phyloP scores from a whole-genome alignment of 1,139 yeast genomes.

The Kodamaea alishanica region DNA sequence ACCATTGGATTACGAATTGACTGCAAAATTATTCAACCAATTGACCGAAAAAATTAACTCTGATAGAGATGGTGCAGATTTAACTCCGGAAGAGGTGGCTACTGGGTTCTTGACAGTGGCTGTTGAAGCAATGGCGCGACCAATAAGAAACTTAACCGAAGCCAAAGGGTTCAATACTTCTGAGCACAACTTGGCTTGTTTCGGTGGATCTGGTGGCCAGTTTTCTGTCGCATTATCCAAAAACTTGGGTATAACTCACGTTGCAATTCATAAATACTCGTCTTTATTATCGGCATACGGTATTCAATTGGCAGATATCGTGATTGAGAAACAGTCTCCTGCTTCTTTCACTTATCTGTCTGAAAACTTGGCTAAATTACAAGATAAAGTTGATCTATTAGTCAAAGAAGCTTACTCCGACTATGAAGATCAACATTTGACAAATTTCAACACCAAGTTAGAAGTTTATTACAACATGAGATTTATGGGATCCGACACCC shows the following conservation, averaged over 20 bases:
- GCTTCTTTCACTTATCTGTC: constrained; percentile 28
- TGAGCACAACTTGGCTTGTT: constrained; percentile 43
- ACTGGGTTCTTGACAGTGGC: constrained; percentile 44
- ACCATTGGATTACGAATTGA: constrained; percentile 33
- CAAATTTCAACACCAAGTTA: constrained; percentile 26
- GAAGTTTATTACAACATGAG: constrained; percentile 75
- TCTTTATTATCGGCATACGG: constrained; percentile 46
- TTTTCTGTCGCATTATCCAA: constrained; percentile 39
- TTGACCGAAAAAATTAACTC: constrained; percentile 33
- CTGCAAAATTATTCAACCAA: constrained; percentile 27
- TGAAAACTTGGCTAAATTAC: constrained; percentile 19
- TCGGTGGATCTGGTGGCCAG: constrained; percentile 50
- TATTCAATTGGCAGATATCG: constrained; percentile 42
- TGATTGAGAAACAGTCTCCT: constrained; percentile 65
- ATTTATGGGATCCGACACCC: constrained; percentile 85
- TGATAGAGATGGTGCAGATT: constrained; percentile 19
- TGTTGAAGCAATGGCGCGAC: constrained; percentile 46
- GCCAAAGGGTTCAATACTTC: constrained; percentile 40
- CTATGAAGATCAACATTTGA: constrained; percentile 29
- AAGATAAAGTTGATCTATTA: constrained; percentile 24
- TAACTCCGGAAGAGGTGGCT: constrained; percentile 42
- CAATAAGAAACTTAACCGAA: constrained; percentile 43
- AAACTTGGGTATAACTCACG: constrained; percentile 35
- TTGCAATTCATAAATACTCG: constrained; percentile 43
- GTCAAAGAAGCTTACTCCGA: constrained; percentile 29